Evolutionary conservation across 345 rosid genomes (phyloP), one percentile per base, ranked within the genome.

Genomic region (Xanthoceras sorbifolium): DNA sequence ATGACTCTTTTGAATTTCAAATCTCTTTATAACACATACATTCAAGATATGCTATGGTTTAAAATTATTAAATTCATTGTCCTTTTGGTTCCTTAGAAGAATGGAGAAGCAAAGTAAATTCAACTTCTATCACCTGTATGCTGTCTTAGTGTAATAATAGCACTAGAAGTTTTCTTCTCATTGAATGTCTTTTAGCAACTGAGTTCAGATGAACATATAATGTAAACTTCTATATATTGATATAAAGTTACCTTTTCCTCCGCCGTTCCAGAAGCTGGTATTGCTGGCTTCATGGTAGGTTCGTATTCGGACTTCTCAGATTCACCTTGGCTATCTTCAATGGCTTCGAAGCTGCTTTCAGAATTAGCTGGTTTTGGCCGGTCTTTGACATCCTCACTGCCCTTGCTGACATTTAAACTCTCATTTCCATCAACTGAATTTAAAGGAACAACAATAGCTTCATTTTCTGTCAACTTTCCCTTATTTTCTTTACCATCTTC

Each of bases 181-280:
- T 60, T 55, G 6, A 29, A 0, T 62, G 26, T 63, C n/a, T n/a
- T n/a, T 57, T 40, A 38, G n/a, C 40, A 68, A 52, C 65, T 23
- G 22, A 74, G 14, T n/a, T 57, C n/a, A 66, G 23, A 64, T 22
- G 17, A 25, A 36, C 57, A 10, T 44, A 29, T 36, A 36, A 1
- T 28, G 70, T 1, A 11, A 20, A 70, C 67, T 52, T 63, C 54
- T 23, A 17, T 50, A 50, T 50, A 17, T 67, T 61, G 54, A 32
- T 20, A 31, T 29, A 55, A 71, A 69, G 72, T 80, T 79, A 85
- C 88, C 88, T 78, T 64, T 78, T 31, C 81, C 15, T 15, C 55
- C 48, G 54, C 62, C 55, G 74, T 52, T 62, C 48, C 76, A 67
- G 54, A 17, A 57, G 32, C 62, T 57, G 25, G 28, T 22, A 22